These are phyloP conservation scores for Entomortierella lignicola DNA, from an alignment of 192 early-diverging fungal species.

Conservation along the genomic window DNA sequence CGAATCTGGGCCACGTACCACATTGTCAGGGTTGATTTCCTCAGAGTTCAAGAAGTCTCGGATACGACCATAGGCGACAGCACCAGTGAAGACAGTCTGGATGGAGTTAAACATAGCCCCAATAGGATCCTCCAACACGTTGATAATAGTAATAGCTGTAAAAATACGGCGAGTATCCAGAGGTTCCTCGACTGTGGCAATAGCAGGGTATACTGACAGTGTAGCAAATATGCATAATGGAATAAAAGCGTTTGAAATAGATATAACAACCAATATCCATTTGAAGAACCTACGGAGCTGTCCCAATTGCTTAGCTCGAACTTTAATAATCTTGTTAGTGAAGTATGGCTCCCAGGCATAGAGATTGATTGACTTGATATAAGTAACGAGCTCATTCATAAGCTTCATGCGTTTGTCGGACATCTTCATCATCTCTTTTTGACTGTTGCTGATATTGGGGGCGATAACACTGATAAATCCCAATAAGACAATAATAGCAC, in stretches of 20 bases:
- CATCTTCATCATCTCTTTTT: constrained; percentile 13
- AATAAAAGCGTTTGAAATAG: constrained; percentile 21
- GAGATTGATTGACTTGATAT: constrained; percentile 78
- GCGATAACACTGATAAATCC: background rate
- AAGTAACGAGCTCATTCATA: constrained; percentile 70
- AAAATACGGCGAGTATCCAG: constrained; percentile 73
- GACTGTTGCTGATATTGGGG: background rate
- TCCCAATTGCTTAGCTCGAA: constrained; percentile 45
- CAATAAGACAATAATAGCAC: constrained; percentile 9
- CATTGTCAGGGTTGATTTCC: constrained; percentile 74
- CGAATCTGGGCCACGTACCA: constrained; percentile 36
- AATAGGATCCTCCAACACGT: constrained; percentile 78
- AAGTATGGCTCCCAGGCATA: constrained; percentile 75
- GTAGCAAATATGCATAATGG: constrained; percentile 50
- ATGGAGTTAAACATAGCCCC: constrained; percentile 71
- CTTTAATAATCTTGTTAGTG: constrained; percentile 22
- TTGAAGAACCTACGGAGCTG: constrained; percentile 24
- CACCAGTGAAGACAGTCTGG: constrained; percentile 67
- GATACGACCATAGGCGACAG: constrained; percentile 74
- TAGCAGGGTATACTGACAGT: constrained; percentile 38
- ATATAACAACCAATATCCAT: constrained; percentile 11
- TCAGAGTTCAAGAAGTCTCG: constrained; percentile 72
- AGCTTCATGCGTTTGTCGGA: constrained; percentile 74
- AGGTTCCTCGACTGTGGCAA: constrained; percentile 31
- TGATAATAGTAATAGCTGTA: constrained; percentile 80